Evolutionary conservation across 768 basidiomycete species (phyloP).

Genomic region (Suillus plorans): DNA sequence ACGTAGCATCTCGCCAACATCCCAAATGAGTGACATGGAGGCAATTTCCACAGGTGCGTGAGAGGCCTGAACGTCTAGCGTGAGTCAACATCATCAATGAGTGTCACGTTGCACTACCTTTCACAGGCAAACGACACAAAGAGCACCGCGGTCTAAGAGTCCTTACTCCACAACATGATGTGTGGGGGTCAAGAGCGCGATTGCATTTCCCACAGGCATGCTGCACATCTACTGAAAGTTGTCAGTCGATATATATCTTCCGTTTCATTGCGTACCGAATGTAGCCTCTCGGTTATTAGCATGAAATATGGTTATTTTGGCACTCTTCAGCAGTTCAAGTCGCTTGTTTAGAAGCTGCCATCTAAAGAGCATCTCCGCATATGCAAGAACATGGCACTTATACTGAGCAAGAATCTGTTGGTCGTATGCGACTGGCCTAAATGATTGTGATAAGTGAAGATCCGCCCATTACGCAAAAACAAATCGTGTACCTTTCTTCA

Average conservation of each 20-base stretch:
- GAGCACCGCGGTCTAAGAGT: constrained; percentile 56
- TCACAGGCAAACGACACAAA: constrained; percentile 74
- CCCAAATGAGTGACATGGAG: constrained; percentile 65
- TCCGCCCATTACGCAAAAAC: not conserved
- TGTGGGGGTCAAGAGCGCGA: constrained; percentile 31
- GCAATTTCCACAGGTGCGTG: constrained; percentile 59
- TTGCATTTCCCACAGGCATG: constrained; percentile 49
- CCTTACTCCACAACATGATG: constrained; percentile 39
- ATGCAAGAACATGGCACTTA: constrained; percentile 59
- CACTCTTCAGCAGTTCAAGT: constrained; percentile 69
- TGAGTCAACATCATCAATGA: not conserved
- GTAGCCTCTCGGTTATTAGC: constrained; percentile 33
- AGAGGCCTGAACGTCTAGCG: constrained; percentile 46
- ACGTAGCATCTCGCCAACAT: constrained; percentile 50
- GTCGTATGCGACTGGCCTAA: constrained; percentile 32
- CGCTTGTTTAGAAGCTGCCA: constrained; percentile 76
- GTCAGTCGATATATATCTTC: constrained; percentile 8
- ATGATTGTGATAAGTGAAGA: constrained; percentile 13
- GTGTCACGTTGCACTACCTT: constrained; percentile 44
- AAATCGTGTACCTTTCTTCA: constrained; percentile 15
- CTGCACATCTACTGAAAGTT: constrained; percentile 39
- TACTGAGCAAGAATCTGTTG: constrained; percentile 42
- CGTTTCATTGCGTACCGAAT: constrained; percentile 25
- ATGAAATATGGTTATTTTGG: constrained; percentile 35
- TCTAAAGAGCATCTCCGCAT: constrained; percentile 72